Base-by-base conservation (phyloP, 108 stramenopile species). In the Skeletonema costatum region DNA sequence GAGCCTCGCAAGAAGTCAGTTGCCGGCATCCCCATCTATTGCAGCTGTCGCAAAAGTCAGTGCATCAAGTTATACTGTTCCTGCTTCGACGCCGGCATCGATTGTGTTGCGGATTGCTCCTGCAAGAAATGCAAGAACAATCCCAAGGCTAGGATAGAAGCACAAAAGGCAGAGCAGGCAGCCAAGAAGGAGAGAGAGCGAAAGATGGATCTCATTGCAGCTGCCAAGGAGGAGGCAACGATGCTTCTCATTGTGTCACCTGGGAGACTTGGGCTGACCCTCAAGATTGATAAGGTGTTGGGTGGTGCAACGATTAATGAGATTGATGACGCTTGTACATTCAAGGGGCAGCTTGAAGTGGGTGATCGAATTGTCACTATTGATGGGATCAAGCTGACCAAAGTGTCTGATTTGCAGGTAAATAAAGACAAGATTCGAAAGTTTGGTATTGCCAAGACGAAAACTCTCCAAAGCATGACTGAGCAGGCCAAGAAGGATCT, bases 41-140 rank as follows among this genome's bases (percentile, higher is more conserved):
- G 53, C 53, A 56, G 53, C 53, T 56, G 53, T 8, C 53, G 53
- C 53, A 56, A 25, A 29, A 51, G 19, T 10, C 53, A 56, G n/a
- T 56, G 53, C 2, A 56, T 56, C 25, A 56, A 56, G 10, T 25
- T 56, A n/a, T 56, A 56, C 53, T 56, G 53, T 9, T 25, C 35
- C 36, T n/a, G 79, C 75, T 56, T 60, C 51, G 29, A 48, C 69
- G 68, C 80, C 68, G 21, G 73, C 44, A n/a, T 80, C 66, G 36
- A 59, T 64, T 64, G 50, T 12, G 14, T 66, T 19, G 32, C 31
- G 25, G 42, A 31, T 17, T 30, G 80, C 67, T 35, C 66, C 76
- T 42, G 64, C 38, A 32, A 69, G 66, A 32, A 78, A 72, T 32
- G 79, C 64, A 61, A 29, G 59, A 61, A 62, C 60, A 32, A 60